A percentile compares a stretch with the other conserved stretches of the same genome.
Evolutionary conservation across 805 yeast species (phyloP).

Genomic region (Ogataea degrootiae): DNA sequence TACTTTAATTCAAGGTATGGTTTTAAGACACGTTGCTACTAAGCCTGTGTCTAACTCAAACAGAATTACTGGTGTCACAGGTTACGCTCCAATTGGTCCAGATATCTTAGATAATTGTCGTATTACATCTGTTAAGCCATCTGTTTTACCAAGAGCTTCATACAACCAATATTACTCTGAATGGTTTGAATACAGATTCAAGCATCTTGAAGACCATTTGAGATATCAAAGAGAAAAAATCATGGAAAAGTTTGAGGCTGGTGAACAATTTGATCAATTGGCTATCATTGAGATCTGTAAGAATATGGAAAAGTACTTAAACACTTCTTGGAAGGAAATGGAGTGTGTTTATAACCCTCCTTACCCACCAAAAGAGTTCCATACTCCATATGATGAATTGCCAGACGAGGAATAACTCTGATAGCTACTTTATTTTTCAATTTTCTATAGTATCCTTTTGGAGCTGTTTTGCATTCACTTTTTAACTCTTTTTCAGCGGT

Average conservation of each 20-base stretch:
- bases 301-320: slow-evolving; percentile 26
- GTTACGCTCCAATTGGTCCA: slow-evolving; percentile 25
- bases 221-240: slow-evolving; percentile 17
- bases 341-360: slow-evolving; percentile 26
- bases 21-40: slow-evolving; percentile 43
- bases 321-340: slow-evolving; percentile 29
- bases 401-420: slow-evolving; percentile 8
- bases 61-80: slow-evolving; percentile 30
- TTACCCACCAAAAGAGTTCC: slow-evolving; percentile 24
- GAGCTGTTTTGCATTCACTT: too few species aligned
- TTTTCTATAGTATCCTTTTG: too few species aligned
- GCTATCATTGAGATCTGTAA: slow-evolving; percentile 24
- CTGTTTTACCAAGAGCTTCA: slow-evolving; percentile 29
- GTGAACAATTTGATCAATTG: slow-evolving; percentile 27
- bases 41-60: slow-evolving; percentile 35
- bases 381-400: slow-evolving; percentile 19
- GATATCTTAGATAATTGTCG: slow-evolving; percentile 28
- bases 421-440: background rate
- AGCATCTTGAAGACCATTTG: slow-evolving; percentile 25
- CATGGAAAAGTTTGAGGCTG: slow-evolving; percentile 12
- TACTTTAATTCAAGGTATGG: slow-evolving; percentile 44
- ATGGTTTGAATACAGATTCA: slow-evolving; percentile 30
- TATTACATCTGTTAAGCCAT: slow-evolving; percentile 28
- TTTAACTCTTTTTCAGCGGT: too few species aligned
- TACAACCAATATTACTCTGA: slow-evolving; percentile 31